Conservation (phyloP, 352 stramenopile species). For the Peronospora destructor region DNA sequence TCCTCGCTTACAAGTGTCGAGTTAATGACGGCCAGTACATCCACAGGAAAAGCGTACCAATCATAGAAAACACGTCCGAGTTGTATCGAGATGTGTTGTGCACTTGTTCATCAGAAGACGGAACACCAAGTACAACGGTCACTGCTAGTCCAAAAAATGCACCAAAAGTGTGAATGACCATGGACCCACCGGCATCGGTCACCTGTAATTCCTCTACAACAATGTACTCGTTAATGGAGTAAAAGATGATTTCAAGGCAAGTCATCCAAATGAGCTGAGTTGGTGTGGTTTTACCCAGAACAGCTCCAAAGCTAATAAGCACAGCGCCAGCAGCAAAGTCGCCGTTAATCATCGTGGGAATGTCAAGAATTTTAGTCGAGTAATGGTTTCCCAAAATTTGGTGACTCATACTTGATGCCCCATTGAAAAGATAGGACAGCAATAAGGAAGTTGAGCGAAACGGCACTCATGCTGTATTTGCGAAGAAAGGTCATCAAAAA, state of each 20-base stretch:
- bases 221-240: conserved; percentile 74
- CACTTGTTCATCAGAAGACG: conserved; percentile 25
- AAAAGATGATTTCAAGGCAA: conserved; percentile 71
- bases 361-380: conserved; percentile 44
- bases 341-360: conserved; percentile 64
- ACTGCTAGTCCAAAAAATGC: conserved; percentile 75
- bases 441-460: conserved; percentile 76
- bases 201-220: conserved; percentile 46
- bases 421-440: conserved; percentile 58
- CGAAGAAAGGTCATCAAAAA: conserved; percentile 87
- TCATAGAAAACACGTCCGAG: conserved; percentile 73
- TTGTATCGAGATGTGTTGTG: conserved; percentile 66
- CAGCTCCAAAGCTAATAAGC: conserved; percentile 73
- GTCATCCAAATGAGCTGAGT: conserved; percentile 74
- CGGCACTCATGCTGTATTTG: conserved; percentile 71
- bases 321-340: conserved; percentile 74
- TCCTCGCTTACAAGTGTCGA: conserved; percentile 47
- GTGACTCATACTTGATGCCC: conserved; percentile 58
- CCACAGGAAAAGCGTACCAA: conserved; percentile 83
- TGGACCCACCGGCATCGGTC: conserved; percentile 70
- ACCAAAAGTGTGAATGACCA: conserved; percentile 84
- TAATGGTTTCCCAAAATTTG: conserved; percentile 45
- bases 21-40: conserved; percentile 88
- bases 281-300: conserved; percentile 70
- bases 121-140: conserved; percentile 50